Conservation (phyloP, 2,329 filamentous ascomycete species). For the Huntiella savannae region DNA sequence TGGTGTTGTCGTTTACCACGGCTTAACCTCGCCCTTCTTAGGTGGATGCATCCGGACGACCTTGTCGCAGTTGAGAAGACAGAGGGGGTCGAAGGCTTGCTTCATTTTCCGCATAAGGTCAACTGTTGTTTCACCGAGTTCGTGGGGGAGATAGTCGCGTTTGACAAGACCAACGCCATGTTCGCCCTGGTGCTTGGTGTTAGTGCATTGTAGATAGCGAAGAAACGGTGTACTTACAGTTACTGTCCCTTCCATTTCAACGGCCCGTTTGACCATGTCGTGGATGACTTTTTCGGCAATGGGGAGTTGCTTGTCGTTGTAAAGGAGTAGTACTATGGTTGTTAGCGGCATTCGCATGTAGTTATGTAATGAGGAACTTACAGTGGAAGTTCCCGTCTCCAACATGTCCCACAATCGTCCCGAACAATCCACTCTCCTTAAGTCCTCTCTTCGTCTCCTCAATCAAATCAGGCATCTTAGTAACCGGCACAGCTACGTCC, state of each 20-base stretch:
- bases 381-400: slow-evolving; percentile 65
- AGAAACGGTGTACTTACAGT: slow-evolving; percentile 28
- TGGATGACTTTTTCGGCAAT: slow-evolving; percentile 55
- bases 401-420: slow-evolving; percentile 48
- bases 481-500: slow-evolving; percentile 71
- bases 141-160: slow-evolving; percentile 62
- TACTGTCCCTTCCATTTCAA: slow-evolving; percentile 71
- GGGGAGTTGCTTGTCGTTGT: slow-evolving; percentile 45
- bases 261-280: slow-evolving; percentile 68
- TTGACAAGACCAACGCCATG: slow-evolving; percentile 73
- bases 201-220: background rate
- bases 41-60: slow-evolving; percentile 39
- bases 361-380: slow-evolving; percentile 16
- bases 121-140: slow-evolving; percentile 55
- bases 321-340: slow-evolving; percentile 31
- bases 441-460: slow-evolving; percentile 43
- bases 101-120: slow-evolving; percentile 78
- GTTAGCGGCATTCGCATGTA: background rate
- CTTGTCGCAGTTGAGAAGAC: slow-evolving; percentile 51
- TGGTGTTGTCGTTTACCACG: slow-evolving; percentile 20
- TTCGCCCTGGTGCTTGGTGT: slow-evolving; percentile 35
- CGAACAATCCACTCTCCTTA: slow-evolving; percentile 24
- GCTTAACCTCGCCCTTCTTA: slow-evolving; percentile 23
- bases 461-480: slow-evolving; percentile 52
- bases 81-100: slow-evolving; percentile 58